Conservation (phyloP, 116 monocot genomes). For the Iris pallida region DNA sequence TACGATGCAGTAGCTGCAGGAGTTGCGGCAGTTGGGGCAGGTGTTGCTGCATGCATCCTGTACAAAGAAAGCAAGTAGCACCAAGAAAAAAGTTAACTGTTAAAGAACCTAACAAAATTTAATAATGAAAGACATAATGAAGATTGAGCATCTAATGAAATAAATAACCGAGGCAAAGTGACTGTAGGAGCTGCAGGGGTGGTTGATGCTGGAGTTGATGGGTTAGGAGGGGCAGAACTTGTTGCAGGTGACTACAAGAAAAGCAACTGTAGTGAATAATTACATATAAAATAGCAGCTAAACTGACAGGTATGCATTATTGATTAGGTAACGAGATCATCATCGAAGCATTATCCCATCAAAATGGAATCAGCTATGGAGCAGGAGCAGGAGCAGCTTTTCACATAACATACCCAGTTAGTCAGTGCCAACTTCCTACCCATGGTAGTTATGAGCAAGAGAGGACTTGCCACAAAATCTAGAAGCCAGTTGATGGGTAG, state of each 20-base stretch:
- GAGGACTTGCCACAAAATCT: no score
- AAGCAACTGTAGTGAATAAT: constrained; percentile 5
- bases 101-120: neutral
- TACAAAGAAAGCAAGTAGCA: constrained; percentile 9
- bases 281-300: neutral
- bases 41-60: constrained; percentile 21
- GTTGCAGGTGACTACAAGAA: neutral
- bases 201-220: neutral
- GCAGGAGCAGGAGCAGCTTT: no score
- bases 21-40: constrained; percentile 22
- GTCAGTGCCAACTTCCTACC: no score
- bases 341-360: no score
- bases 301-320: neutral
- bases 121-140: neutral
- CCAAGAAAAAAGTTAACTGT: neutral
- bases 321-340: no score
- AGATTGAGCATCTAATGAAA: neutral
- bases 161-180: neutral
- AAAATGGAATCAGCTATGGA: no score
- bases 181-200: neutral
- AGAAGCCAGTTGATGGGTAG: no score
- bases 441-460: no score
- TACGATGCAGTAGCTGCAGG: constrained; percentile 22
- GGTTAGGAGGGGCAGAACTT: neutral
- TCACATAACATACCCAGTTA: no score